These are phyloP conservation scores for Lentinula sp. DNA, from an alignment of 768 basidiomycete species.

Conservation along the genomic window DNA sequence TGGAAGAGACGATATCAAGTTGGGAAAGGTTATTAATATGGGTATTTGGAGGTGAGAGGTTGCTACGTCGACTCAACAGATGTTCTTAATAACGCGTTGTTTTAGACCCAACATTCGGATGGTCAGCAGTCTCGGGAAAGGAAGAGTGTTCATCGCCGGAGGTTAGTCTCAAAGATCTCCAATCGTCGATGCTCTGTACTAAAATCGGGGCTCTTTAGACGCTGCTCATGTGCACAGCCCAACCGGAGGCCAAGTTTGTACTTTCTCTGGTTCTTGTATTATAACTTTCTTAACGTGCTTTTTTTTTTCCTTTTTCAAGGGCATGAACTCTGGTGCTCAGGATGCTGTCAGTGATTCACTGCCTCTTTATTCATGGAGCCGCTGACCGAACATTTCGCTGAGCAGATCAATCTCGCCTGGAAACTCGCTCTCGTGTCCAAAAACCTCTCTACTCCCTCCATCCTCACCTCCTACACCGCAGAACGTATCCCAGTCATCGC, in stretches of 20 bases:
- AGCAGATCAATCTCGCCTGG: conserved; percentile 23
- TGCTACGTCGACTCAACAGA: not conserved
- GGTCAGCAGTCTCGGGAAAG: conserved; percentile 18
- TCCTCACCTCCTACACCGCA: conserved; percentile 16
- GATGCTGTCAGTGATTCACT: conserved; percentile 14
- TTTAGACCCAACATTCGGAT: conserved; percentile 20
- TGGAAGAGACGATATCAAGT: conserved; percentile 17
- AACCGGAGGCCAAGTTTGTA: conserved; percentile 18
- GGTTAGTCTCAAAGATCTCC: conserved; percentile 9
- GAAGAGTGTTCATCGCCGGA: conserved; percentile 18
- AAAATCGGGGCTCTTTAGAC: conserved; percentile 4
- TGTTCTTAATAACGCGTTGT: not conserved
- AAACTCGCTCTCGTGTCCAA: conserved; percentile 23
- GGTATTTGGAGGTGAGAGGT: conserved; percentile 16
- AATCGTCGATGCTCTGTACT: not conserved
- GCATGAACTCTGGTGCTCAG: conserved; percentile 21
- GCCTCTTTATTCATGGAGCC: not conserved
- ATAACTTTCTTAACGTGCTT: not conserved
- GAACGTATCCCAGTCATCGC: conserved; percentile 25
- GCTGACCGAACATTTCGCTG: not conserved
- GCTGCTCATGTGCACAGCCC: conserved; percentile 17
- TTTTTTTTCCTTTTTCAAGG: conserved; percentile 1
- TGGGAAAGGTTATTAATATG: conserved; percentile 17
- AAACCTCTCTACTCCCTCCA: conserved; percentile 11
- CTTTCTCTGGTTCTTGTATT: not conserved